Percentiles rank a stretch among this genome's conserved stretches.
Evolutionary conservation across 208 protist genomes (phyloP).

Genomic region (Trypanosoma theileri): DNA sequence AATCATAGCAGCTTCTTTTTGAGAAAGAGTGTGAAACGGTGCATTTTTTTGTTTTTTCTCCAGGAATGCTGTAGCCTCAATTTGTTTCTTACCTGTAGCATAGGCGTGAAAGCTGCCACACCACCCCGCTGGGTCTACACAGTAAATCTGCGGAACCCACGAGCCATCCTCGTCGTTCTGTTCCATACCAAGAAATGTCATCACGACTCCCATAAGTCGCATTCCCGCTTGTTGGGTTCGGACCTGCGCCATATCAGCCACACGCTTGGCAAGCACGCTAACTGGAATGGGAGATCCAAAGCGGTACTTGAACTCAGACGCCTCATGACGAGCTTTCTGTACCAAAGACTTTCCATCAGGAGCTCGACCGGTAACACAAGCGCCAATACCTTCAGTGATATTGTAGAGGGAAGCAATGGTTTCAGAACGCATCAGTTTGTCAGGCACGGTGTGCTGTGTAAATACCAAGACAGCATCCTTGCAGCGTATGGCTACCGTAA

Average conservation of each 20-base stretch:
- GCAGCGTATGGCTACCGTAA: conserved; percentile 95
- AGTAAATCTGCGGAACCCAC: conserved; percentile 91
- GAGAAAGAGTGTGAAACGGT: conserved; percentile 68
- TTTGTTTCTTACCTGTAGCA: conserved; percentile 93
- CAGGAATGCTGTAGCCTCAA: conserved; percentile 95
- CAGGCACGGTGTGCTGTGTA: conserved; percentile 98
- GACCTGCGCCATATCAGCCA: conserved; percentile 97
- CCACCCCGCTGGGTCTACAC: conserved; percentile 95
- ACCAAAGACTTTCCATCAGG: conserved; percentile 93
- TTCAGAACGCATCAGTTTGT: conserved; percentile 95
- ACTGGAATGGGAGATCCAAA: conserved; percentile 97
- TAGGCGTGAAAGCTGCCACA: conserved; percentile 91
- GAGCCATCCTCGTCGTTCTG: conserved; percentile 80
- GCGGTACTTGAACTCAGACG: conserved; percentile 95
- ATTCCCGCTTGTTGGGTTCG: conserved; percentile 97
- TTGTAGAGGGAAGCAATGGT: conserved; percentile 96
- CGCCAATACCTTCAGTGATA: conserved; percentile 93
- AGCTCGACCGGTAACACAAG: conserved; percentile 93
- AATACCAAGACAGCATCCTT: conserved; percentile 94
- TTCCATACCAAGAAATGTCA: conserved; percentile 95
- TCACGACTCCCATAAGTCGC: conserved; percentile 92
- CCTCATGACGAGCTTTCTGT: conserved; percentile 94
- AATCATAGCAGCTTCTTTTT: conserved; percentile 84
- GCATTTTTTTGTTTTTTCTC: conserved; percentile 96
- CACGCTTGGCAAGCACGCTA: conserved; percentile 94